Percentiles rank a stretch among this genome's conserved stretches.
These are phyloP conservation scores for Populus nigra DNA, from an alignment of 345 rosid genomes.

Conservation along the genomic window DNA sequence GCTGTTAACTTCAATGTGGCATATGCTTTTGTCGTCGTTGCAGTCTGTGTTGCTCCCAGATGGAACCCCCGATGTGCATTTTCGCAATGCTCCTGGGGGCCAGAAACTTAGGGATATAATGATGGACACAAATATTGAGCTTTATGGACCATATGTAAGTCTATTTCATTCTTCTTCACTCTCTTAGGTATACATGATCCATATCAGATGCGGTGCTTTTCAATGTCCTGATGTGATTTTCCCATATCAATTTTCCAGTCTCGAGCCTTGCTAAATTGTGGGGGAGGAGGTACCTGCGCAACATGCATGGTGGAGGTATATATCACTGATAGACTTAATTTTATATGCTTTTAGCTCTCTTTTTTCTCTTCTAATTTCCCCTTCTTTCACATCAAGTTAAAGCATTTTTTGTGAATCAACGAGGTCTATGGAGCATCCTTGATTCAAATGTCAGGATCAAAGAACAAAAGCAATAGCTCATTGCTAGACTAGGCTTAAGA, in stretches of 20 bases:
- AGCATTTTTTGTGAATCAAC: no score
- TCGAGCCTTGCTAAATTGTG: constrained; percentile 72
- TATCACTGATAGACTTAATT: not conserved
- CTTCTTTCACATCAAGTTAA: no score
- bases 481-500: no score
- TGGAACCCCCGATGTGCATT: constrained; percentile 84
- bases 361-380: no score
- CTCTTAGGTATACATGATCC: not conserved
- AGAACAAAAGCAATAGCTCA: no score
- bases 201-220: no score
- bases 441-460: no score
- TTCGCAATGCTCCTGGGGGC: constrained; percentile 66
- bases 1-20: not conserved
- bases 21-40: not conserved
- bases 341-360: no score
- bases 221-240: not conserved
- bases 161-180: not conserved
- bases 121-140: constrained; percentile 74
- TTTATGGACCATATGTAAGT: constrained; percentile 90
- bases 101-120: constrained; percentile 89
- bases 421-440: no score
- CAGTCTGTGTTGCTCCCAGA: constrained; percentile 90
- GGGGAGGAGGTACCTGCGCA: constrained; percentile 87
- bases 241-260: constrained; percentile 35
- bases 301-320: constrained; percentile 93